Evolutionary conservation across 2,329 filamentous ascomycete species (phyloP), one percentile per base, ranked within the genome.

Genomic region (Albophoma yamanashiensis): DNA sequence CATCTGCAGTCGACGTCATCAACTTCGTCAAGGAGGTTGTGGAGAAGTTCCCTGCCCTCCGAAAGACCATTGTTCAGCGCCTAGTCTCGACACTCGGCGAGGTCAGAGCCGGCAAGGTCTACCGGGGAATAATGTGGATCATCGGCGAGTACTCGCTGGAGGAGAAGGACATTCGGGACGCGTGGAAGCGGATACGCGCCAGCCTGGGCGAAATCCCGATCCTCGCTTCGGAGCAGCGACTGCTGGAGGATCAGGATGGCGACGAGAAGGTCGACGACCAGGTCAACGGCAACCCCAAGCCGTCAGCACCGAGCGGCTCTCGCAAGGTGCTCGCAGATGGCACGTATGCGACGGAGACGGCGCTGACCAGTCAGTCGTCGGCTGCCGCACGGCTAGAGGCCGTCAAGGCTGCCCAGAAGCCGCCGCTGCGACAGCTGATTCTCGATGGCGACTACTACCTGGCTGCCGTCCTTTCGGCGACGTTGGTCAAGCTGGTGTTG

Each of bases 1-100:
- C 90, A 53, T 96, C 93, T 1, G 94, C 94, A 1, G 91, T 99
- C 38, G 94, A 99, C 74, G 93, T 99, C 59, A 97, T 99, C 70
- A 92, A 91, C 59, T 99, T 99, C 71, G 92, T 99, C 64, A 99
- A 99, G 77, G 94, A 99, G 73, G 94, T 99, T 4, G 93, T 97
- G 8, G 94, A 99, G 77, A 96, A 96, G 70, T 99, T 97, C 79
- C 94, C 94, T 9, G 87, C 90, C 67, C 82, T 99, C 61, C 87
- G 94, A 62, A 85, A 87, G 40, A 89, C 90, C 0, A 97, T 99
- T 66, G 88, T 97, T 8, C 86, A 89, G 68, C 89, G 92, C 62
- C 80, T 99, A 20, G 92, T 97, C 8, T 89, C 90, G 17, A 97
- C 94, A 1, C 80, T 99, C 53, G 88, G 88, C 67, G 94, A 99